Base-by-base conservation (phyloP, 176 grass and related monocot species). In the Saccharum officinarum region DNA sequence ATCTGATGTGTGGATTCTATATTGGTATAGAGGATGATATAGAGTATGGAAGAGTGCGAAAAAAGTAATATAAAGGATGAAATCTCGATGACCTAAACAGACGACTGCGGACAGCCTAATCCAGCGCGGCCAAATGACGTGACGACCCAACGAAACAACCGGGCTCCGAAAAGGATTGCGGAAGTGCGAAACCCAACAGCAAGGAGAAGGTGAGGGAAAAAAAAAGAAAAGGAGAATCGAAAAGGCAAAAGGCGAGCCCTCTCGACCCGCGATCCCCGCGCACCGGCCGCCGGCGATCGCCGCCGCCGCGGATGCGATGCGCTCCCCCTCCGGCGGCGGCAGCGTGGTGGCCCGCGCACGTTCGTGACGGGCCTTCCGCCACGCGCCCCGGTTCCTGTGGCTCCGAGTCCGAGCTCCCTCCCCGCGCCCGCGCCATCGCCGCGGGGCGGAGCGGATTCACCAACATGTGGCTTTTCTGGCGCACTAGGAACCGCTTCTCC, bases 381-480 rank as follows among this genome's bases (percentile, higher is more conserved):
- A 6, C 75, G 57, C 59, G 75, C 74, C 11, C 31, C 6, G 36
- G n/a, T 36, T 20, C 68, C 33, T 15, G 34, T 15, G 47, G 66
- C 44, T 52, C 76, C 20, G 61, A 67, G 26, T 54, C 39, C 33
- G 72, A 62, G 76, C 10, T 55, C 11, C 76, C 12, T 39, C 30
- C 44, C 38, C 28, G 41, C 67, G 36, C 37, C 45, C 33, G 12
- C 63, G 75, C 55, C 82, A 34, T 44, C 61, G 33, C 64, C 79
- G 59, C 52, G 10, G 55, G 30, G 49, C 71, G 78, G 37, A 33
- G 80, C 45, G 73, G 59, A 72, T 61, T 74, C 75, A 75, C 76
- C 69, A 89, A 76, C 90, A 96, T 95, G 97, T 99, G 97, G 97
- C 83, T 94, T 79, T 94, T 99, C 82, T 99, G 92, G 94, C 97